Percentiles rank a stretch among this genome's conserved stretches.
Conservation (phyloP, 2,329 filamentous ascomycete species). For the Trichothecium sympodiale region DNA sequence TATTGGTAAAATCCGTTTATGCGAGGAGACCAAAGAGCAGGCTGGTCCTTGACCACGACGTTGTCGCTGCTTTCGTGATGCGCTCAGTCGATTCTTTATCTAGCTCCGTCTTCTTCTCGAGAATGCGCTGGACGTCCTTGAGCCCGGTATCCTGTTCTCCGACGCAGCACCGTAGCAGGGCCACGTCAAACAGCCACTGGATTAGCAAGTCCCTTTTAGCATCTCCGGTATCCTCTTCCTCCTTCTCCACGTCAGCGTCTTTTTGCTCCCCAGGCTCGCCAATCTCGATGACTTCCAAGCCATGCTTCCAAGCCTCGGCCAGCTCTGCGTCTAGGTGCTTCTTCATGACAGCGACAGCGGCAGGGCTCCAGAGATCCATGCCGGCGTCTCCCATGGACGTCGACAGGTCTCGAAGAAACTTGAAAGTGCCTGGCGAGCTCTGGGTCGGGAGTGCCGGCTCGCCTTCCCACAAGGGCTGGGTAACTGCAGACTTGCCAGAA, state of each 20-base stretch:
- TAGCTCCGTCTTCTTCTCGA: conserved; percentile 34
- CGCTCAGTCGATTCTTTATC: conserved; percentile 36
- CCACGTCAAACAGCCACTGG: conserved; percentile 53
- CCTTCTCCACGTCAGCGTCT: conserved; percentile 7
- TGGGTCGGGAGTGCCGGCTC: conserved; percentile 64
- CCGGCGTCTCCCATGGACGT: conserved; percentile 59
- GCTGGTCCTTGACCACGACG: conserved; percentile 76
- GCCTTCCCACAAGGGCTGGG: conserved; percentile 70
- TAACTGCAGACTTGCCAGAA: conserved; percentile 38
- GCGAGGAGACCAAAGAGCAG: conserved; percentile 70
- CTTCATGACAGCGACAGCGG: conserved; percentile 55
- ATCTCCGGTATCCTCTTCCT: conserved; percentile 8
- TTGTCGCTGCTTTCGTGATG: conserved; percentile 52
- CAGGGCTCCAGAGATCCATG: conserved; percentile 69
- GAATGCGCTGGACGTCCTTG: conserved; percentile 31
- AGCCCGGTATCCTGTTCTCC: conserved; percentile 19
- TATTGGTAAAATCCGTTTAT: conserved; percentile 11
- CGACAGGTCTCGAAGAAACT: conserved; percentile 55
- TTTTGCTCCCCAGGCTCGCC: conserved; percentile 16
- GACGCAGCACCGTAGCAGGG: conserved; percentile 37
- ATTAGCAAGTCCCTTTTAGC: conserved; percentile 32
- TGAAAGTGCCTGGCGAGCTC: conserved; percentile 65
- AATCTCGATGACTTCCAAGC: not conserved
- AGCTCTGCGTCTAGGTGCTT: conserved; percentile 39
- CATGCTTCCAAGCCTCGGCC: conserved; percentile 28